Percentiles rank a stretch among this genome's conserved stretches.
Conservation (phyloP, 257 asterid species). For the Nicotiana paniculata region DNA sequence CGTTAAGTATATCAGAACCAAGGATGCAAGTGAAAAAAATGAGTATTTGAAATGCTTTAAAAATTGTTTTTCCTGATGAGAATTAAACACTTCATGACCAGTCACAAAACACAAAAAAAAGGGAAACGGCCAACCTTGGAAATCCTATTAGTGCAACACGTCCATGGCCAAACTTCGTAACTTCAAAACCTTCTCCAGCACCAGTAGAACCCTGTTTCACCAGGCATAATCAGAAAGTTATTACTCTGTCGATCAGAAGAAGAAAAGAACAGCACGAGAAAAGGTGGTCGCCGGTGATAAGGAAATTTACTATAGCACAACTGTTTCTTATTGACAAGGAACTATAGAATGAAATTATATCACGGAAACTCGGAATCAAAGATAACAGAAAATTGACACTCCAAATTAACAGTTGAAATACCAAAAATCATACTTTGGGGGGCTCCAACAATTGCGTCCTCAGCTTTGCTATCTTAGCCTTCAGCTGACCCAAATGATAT, state of each 20-base stretch:
- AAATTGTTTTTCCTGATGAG: not conserved
- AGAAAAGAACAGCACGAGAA: not conserved
- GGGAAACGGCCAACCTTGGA: constrained; percentile 67
- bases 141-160: constrained; percentile 97
- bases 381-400: not conserved
- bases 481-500: constrained; percentile 98
- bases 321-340: not conserved
- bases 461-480: constrained; percentile 98
- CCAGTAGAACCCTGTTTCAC: constrained; percentile 84
- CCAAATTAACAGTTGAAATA: not conserved
- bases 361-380: not conserved
- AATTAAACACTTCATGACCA: not conserved
- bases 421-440: constrained; percentile 63
- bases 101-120: not conserved
- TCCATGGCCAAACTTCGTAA: constrained; percentile 94
- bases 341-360: not conserved
- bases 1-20: not conserved
- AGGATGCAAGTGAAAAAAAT: not conserved
- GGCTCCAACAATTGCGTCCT: constrained; percentile 99
- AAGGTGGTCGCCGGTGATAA: not conserved
- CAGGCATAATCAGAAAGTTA: not conserved
- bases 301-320: not conserved
- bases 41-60: not conserved
- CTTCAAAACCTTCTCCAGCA: constrained; percentile 99
- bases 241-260: not conserved